Base-by-base conservation (phyloP, 148 eudicot species). In the Gaultheria prostrata region DNA sequence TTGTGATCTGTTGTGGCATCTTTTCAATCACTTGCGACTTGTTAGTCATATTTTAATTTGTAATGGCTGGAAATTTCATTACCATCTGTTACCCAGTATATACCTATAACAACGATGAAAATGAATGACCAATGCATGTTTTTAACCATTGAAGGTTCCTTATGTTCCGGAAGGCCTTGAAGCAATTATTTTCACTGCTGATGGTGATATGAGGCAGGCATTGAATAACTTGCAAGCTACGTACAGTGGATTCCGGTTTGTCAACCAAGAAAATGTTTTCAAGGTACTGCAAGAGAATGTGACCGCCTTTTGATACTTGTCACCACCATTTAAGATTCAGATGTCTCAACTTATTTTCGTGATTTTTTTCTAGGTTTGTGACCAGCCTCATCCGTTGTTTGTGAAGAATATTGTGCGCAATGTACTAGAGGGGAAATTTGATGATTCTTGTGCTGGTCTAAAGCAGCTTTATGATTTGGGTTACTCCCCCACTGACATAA, bases 141-240 rank as follows among this genome's bases (percentile, higher is more conserved):
- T 86, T 81, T 46, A 75, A 75, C 46, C 35, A 30, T 67, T 67
- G 39, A 67, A 96, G 98, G 97, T 96, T 65, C 94, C 98, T 15
- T 94, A 90, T 86, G 91, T 91, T 18, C 94, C 95, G 9, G 95
- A 93, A 88, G 99, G 98, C 82, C 92, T 96, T 82, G 98, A 97
- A 88, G 99, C 98, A 45, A 94, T 97, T 53, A 94, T 97, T 59
- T 97, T 97, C 85, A 97, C 98, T 83, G 98, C 99, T 87, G 98
- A 97, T 90, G 99, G 99, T 67, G 99, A 97, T 80, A 97, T 97
- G 99, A 91, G 99, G 84, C 99, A 97, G 87, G 99, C 98, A 50
- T 87, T 97, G 88, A 97, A 97, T 82, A 97, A 97, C 83, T 86
- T 93, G 91, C 98, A 97, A 86, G 99, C 99, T 77, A 97, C 99